phyloP scores from a whole-genome alignment of 345 rosid genomes.

The Eucalyptus globulus region DNA sequence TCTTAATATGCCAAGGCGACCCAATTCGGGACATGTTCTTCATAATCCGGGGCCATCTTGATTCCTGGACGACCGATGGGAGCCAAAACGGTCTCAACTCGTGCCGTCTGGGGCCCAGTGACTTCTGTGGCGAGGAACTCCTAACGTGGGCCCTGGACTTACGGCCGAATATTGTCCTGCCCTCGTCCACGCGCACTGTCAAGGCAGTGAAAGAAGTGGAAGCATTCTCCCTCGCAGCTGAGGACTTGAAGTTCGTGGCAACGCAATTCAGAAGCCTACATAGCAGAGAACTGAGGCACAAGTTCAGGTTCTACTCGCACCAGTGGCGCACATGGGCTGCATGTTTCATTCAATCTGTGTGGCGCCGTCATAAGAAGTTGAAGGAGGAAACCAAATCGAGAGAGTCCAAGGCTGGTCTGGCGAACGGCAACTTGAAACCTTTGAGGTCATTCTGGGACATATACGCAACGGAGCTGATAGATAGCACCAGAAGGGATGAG shows the following conservation, averaged over 20 bases:
- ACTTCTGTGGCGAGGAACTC: slow-evolving; percentile 17
- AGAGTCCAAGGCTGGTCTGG: not conserved
- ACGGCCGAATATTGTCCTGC: not conserved
- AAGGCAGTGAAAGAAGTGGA: slow-evolving; percentile 5
- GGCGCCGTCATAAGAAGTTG: slow-evolving; percentile 3
- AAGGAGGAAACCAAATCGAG: not conserved
- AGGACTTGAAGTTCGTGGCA: slow-evolving; percentile 13
- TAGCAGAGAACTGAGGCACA: slow-evolving; percentile 5
- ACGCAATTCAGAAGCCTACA: slow-evolving; percentile 8
- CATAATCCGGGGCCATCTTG: slow-evolving; percentile 10
- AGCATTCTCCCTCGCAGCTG: slow-evolving; percentile 7
- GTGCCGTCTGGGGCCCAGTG: slow-evolving; percentile 1
- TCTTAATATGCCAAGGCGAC: slow-evolving; percentile 7
- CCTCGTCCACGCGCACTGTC: slow-evolving; percentile 5
- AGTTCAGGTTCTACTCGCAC: slow-evolving; percentile 6
- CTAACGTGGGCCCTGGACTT: slow-evolving; percentile 11
- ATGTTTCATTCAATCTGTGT: slow-evolving; percentile 8
- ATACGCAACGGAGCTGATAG: not conserved
- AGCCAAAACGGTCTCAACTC: not conserved
- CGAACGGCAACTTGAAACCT: not conserved
- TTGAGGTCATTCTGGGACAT: not conserved
- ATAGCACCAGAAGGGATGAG: not conserved
- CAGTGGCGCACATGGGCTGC: slow-evolving; percentile 19
- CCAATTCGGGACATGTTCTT: slow-evolving; percentile 13
- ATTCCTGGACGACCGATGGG: slow-evolving; percentile 1